Evolutionary conservation across 164 flowering plant genomes (phyloP).

Genomic region (Kingdonia uniflora): DNA sequence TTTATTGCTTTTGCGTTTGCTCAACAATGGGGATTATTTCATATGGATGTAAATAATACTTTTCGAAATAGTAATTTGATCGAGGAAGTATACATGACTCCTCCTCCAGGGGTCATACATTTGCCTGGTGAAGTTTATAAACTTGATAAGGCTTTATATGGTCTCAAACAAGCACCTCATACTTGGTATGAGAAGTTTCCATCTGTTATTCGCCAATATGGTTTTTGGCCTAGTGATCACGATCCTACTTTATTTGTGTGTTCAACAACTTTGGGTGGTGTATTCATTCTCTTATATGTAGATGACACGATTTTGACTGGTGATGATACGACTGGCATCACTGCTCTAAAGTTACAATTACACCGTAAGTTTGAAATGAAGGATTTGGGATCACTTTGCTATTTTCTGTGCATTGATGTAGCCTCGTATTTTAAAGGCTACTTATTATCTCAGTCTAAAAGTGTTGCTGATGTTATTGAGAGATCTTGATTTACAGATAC

Average conservation of each 20-base stretch:
- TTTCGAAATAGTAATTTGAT: background rate
- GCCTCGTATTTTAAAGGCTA: background rate
- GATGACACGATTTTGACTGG: background rate
- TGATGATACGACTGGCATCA: background rate
- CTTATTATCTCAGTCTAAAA: too few species aligned
- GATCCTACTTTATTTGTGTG: background rate
- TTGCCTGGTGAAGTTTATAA: background rate
- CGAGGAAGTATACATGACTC: background rate
- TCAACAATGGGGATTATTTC: background rate
- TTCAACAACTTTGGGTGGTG: background rate
- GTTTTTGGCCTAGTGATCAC: background rate
- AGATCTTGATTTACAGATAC: too few species aligned
- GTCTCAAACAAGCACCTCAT: conserved; percentile 1
- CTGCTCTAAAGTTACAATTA: background rate
- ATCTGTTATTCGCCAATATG: background rate
- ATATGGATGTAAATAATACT: background rate
- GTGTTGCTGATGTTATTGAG: too few species aligned
- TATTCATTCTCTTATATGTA: background rate
- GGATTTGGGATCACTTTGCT: too few species aligned
- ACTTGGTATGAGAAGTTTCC: background rate
- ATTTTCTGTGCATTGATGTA: background rate
- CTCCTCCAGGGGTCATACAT: background rate
- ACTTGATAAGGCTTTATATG: background rate
- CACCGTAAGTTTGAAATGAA: too few species aligned
- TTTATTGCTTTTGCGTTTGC: background rate